Evolutionary conservation across 164 flowering plant species (phyloP).

Genomic region (Chimonanthus salicifolius): DNA sequence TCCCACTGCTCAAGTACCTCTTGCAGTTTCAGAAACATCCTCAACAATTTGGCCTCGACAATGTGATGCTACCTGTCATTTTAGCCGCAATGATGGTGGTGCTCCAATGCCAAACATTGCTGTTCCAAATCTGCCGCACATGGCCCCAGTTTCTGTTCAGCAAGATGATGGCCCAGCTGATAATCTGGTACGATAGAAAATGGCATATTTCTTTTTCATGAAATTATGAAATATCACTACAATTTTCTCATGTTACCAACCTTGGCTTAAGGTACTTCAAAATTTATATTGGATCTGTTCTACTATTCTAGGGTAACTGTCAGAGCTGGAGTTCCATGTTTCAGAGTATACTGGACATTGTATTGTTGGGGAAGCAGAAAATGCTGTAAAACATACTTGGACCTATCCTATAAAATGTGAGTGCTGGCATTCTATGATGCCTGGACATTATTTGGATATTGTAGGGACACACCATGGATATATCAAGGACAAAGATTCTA

Average conservation of each 20-base stretch:
- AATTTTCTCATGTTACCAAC: neutral
- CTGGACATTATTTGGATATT: too few species aligned
- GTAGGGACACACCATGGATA: too few species aligned
- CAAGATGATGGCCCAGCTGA: slow-evolving; percentile 26
- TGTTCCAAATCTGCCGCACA: slow-evolving; percentile 16
- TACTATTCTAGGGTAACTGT: neutral
- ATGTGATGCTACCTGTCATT: slow-evolving; percentile 18
- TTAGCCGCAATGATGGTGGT: slow-evolving; percentile 18
- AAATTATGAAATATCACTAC: neutral
- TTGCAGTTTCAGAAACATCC: slow-evolving; percentile 22
- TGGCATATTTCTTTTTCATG: neutral
- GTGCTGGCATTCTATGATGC: neutral
- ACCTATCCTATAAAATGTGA: too few species aligned
- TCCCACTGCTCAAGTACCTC: slow-evolving; percentile 21
- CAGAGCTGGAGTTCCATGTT: neutral
- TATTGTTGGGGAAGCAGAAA: neutral
- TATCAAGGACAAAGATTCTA: too few species aligned
- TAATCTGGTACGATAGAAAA: slow-evolving; percentile 29
- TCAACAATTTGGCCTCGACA: slow-evolving; percentile 32
- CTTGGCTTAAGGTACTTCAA: neutral
- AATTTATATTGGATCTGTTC: neutral
- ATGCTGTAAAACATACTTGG: too few species aligned
- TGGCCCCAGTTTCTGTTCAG: slow-evolving; percentile 22
- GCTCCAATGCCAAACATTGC: slow-evolving; percentile 16
- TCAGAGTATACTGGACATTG: neutral